Base-by-base conservation (phyloP, 2,329 filamentous ascomycete genomes). In the Alternaria triticina region DNA sequence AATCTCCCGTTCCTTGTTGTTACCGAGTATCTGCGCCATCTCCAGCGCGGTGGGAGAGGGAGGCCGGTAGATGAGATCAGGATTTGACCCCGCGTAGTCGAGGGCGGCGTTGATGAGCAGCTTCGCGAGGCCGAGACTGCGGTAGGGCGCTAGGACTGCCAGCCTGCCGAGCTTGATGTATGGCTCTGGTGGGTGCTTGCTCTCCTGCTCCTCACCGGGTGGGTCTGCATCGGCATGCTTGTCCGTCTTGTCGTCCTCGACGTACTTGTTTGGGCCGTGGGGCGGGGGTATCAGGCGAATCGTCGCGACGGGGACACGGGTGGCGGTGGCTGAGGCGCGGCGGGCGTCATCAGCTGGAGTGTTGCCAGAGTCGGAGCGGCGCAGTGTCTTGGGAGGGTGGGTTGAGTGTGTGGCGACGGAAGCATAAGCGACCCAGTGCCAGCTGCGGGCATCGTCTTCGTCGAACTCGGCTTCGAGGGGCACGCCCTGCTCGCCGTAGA, bases 381-480 rank as follows among this genome's bases (percentile, higher is more conserved):
- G 47, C 30, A 73, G 55, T 27, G 65, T 66, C 54, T 79, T 77
- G 10, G 76, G 73, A 3, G 80, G 76, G 15, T 71, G 64, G 9
- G 64, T 62, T 6, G 75, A 62, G 17, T 70, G 82, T 57, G 86
- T 86, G 62, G 76, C 78, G 59, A 91, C 85, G 15, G 86, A 89
- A 51, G 88, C 88, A 79, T 97, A 97, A n/a, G 90, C 84, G 28
- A 97, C 90, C 91, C 93, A 97, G 80, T 97, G 94, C 81, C 90
- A 95, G 70, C 89, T 90, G 36, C 92, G 87, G 1, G 86, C 70
- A 78, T 98, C 95, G 76, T 97, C 93, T 1, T 85, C 82, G 82
- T 97, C 95, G 68, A 93, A 86, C 79, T 98, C 94, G 68, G 89
- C 87, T 40, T 91, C 88, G 1, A 88, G 79, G 0, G 83, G 81